A percentile compares a stretch with the other conserved stretches of the same genome.
Evolutionary conservation across 2,329 filamentous ascomycete species (phyloP).

Genomic region (Penicillium freii): DNA sequence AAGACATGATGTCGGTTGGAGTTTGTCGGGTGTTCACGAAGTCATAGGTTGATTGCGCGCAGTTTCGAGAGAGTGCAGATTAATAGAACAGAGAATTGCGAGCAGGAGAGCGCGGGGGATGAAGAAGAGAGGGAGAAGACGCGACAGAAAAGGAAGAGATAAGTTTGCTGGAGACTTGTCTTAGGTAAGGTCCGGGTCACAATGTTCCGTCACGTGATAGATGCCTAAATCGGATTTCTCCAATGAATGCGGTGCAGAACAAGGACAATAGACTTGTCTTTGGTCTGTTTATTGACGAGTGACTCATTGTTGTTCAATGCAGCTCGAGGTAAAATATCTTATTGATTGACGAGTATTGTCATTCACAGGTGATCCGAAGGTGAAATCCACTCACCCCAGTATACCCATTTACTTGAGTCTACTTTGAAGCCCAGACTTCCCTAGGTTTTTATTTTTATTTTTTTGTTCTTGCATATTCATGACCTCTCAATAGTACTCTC

Average conservation of each 20-base stretch:
- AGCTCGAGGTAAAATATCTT: not conserved
- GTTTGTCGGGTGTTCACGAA: conserved; percentile 25
- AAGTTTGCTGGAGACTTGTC: conserved; percentile 20
- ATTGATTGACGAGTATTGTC: not conserved
- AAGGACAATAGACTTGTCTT: not conserved
- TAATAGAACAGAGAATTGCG: not conserved
- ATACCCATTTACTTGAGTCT: not conserved
- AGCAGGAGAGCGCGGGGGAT: conserved; percentile 16
- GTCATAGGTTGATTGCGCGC: conserved; percentile 30
- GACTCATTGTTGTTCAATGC: not conserved
- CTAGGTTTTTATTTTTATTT: not conserved
- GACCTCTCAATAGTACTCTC: no score
- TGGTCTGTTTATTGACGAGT: not conserved
- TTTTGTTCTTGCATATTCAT: no score
- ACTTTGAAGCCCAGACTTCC: no score
- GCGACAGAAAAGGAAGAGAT: conserved; percentile 24
- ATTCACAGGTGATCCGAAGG: not conserved
- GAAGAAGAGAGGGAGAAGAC: conserved; percentile 23
- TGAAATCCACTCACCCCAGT: not conserved
- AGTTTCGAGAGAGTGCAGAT: conserved; percentile 4
- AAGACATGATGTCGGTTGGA: conserved; percentile 38
- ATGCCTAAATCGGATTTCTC: conserved; percentile 14
- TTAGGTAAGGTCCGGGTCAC: conserved; percentile 23
- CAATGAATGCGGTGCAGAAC: not conserved
- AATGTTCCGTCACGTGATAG: conserved; percentile 23